Conservation (phyloP, 208 protist genomes). For the Trichomonas vaginalis region DNA sequence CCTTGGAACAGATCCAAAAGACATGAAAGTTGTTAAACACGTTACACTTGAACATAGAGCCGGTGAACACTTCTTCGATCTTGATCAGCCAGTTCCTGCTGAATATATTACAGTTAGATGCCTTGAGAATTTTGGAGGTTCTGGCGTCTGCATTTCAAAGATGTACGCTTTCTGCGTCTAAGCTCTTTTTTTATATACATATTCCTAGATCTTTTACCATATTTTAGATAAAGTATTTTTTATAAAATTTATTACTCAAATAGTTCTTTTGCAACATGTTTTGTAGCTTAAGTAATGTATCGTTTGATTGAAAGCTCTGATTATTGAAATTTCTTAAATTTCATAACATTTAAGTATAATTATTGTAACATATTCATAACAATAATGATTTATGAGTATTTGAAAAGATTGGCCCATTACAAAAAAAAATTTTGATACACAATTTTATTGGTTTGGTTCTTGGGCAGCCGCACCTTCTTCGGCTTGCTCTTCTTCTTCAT, state of each 20-base stretch:
- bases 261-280: too few species aligned
- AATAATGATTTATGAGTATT: too few species aligned
- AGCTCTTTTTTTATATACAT: background rate
- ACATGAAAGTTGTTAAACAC: background rate
- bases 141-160: background rate
- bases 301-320: too few species aligned
- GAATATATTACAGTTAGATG: background rate
- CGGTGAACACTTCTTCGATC: background rate
- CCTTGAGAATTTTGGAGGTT: slow-evolving; percentile 12
- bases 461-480: background rate
- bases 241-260: too few species aligned
- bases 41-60: background rate
- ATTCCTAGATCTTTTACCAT: background rate
- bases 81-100: background rate
- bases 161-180: background rate
- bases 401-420: too few species aligned
- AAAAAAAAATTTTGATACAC: too few species aligned
- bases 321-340: too few species aligned
- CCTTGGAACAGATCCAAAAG: background rate
- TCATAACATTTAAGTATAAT: too few species aligned
- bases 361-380: too few species aligned
- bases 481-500: background rate
- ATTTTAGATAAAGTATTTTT: background rate
- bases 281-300: too few species aligned
- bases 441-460: too few species aligned